Evolutionary conservation across 2,329 filamentous ascomycete species (phyloP), one percentile per base, ranked within the genome.

Genomic region (Ophiostoma montium): DNA sequence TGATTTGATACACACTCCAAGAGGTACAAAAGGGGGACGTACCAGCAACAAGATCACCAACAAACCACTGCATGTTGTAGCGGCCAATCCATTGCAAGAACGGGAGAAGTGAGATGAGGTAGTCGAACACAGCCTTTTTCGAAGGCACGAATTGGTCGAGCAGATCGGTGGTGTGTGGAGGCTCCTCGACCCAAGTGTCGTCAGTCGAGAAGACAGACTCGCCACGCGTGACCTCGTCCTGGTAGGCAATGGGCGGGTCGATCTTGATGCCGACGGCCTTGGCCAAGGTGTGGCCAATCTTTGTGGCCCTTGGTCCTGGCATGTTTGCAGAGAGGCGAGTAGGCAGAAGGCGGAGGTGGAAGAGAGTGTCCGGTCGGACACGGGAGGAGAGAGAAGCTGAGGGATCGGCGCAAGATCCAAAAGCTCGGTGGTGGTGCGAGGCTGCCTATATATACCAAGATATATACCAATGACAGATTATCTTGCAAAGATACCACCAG

Each of bases 11-110:
- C 12, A 23, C 12, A 5, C 15, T 11, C 30, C 13, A 48, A 9
- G 19, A 36, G 16, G n/a, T 9, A 45, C 15, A 15, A 41, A n/a
- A 18, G 63, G n/a, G n/a, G n/a, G n/a, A n/a, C 76, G 61, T 62
- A 84, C 85, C 90, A 52, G 92, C 90, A 50, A 96, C 81, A 43
- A 96, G 65, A 67, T 98, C 92, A 58, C 92, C 92, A 15, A 79
- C 64, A 6, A 95, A 66, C 92, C 92, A 98, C 68, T 88, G 81
- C 4, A 81, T 11, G 62, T 98, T 98, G 69, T 98, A 98, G 57
- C 81, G 78, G 11, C 70, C 66, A 50, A 96, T 90, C 92, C 92
- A 98, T n/a, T 78, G 72, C 5, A 84, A 62, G 61, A 95, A 96
- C 0, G 92, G 92, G 57, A 98, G 94, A 1, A 96, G 68, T 13